Evolutionary conservation across 176 grass and related monocot genomes (phyloP).

Genomic region (Bromus sterilis): DNA sequence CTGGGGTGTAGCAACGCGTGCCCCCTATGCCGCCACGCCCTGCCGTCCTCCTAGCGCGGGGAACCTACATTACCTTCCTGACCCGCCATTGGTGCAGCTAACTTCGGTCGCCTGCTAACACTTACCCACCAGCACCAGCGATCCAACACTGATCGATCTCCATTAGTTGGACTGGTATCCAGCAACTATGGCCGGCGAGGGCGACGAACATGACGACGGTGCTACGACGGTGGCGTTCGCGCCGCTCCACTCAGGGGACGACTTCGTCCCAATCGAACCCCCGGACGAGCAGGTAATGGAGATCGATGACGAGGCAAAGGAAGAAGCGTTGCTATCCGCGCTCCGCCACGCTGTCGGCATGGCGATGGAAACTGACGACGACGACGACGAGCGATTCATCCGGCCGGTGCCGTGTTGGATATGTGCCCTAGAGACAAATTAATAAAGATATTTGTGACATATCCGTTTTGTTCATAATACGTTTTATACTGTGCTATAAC

Average conservation of each 20-base stretch:
- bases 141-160: background rate
- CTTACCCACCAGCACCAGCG: background rate
- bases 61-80: too few species aligned
- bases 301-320: background rate
- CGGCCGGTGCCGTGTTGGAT: background rate
- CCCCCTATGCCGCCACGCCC: too few species aligned
- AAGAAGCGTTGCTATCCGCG: background rate
- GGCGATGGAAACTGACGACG: background rate
- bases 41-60: too few species aligned
- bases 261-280: background rate
- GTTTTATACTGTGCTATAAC: too few species aligned
- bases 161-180: background rate
- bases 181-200: background rate
- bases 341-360: background rate
- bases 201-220: background rate
- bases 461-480: too few species aligned
- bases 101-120: background rate
- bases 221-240: background rate
- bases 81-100: background rate
- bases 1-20: too few species aligned
- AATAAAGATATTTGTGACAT: too few species aligned
- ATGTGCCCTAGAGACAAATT: too few species aligned
- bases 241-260: background rate
- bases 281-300: background rate
- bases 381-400: background rate